A percentile compares a stretch with the other conserved stretches of the same genome.
Evolutionary conservation across 441 rosid species (phyloP).

Genomic region (Metrosideros polymorpha): DNA sequence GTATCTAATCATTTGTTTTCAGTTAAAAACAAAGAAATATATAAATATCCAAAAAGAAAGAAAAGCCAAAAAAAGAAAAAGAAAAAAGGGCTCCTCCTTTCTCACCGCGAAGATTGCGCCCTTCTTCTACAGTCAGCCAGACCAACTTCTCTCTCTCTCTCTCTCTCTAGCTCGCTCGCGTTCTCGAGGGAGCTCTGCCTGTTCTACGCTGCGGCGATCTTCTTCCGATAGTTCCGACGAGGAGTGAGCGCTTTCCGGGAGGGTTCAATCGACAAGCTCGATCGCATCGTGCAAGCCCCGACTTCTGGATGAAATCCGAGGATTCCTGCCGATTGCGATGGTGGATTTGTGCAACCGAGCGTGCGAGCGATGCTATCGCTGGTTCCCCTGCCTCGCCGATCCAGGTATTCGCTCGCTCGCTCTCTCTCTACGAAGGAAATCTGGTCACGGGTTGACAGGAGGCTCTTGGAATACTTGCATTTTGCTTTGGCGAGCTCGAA

Average conservation of each 20-base stretch:
- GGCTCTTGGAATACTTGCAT: not conserved
- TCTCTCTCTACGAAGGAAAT: not conserved
- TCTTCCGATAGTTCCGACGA: not conserved
- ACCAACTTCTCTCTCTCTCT: not conserved
- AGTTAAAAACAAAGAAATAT: not conserved
- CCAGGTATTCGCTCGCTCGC: not conserved
- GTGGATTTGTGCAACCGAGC: not conserved
- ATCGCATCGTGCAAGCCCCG: not conserved
- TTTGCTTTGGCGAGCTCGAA: not conserved
- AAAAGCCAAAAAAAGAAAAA: not conserved
- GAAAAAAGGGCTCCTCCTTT: not conserved
- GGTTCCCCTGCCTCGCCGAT: constrained; percentile 15
- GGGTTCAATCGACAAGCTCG: not conserved
- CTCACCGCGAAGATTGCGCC: not conserved
- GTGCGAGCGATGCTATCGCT: not conserved
- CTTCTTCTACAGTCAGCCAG: not conserved
- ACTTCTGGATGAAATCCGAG: not conserved
- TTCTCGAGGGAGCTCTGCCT: not conserved
- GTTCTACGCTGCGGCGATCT: not conserved
- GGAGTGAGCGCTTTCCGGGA: not conserved
- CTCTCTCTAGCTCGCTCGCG: not conserved
- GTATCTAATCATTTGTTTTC: not conserved
- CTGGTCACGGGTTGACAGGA: not conserved
- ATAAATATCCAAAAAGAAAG: not conserved
- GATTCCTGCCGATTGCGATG: not conserved